Conservation (phyloP, 2,329 filamentous ascomycete genomes). For the Trichoderma atroviride region DNA sequence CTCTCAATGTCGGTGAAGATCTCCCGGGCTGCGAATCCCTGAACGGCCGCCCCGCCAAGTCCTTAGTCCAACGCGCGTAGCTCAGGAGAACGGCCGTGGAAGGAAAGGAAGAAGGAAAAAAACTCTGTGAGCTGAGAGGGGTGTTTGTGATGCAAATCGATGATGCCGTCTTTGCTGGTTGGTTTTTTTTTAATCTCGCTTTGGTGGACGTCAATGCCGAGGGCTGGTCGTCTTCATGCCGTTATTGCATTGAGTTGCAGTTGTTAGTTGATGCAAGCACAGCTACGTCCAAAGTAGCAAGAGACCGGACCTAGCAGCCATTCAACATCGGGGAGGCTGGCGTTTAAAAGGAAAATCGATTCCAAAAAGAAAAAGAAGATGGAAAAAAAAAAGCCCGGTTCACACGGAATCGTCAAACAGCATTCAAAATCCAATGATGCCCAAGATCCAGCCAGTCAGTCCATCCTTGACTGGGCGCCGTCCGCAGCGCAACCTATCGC, state of each 20-base stretch:
- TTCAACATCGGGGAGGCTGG: neutral
- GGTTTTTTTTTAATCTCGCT: neutral
- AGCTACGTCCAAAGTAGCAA: neutral
- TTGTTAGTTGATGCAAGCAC: neutral
- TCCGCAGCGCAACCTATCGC: constrained; percentile 10
- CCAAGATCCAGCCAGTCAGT: neutral
- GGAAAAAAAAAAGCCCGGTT: neutral
- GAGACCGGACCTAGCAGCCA: neutral
- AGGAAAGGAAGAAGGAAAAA: neutral
- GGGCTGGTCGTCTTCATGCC: neutral
- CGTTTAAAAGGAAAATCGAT: neutral
- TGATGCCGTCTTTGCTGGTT: neutral
- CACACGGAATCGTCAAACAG: neutral
- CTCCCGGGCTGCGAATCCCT: constrained; percentile 25
- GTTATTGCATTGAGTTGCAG: neutral
- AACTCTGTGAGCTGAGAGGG: neutral
- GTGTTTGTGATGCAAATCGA: neutral
- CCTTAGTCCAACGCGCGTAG: constrained; percentile 18
- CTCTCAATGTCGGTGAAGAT: constrained; percentile 30
- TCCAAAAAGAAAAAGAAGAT: neutral
- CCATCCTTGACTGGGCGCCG: neutral
- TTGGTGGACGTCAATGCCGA: neutral
- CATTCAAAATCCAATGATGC: neutral
- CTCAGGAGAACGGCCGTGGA: constrained; percentile 23
- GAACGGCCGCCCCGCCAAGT: constrained; percentile 25